Conservation (phyloP, 495 filamentous ascomycete species). For the Daldinia decipiens region DNA sequence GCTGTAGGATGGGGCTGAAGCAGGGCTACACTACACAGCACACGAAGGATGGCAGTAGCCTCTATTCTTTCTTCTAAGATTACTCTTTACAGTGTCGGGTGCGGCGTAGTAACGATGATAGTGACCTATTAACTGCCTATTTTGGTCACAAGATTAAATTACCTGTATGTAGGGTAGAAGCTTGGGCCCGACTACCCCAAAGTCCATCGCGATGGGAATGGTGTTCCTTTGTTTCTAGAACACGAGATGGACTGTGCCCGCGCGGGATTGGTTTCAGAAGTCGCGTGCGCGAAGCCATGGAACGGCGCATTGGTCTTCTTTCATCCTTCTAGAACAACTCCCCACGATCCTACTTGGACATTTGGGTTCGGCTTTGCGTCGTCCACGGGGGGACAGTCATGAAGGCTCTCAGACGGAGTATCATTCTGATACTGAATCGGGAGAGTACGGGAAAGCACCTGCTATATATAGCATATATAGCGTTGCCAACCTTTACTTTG, state of each 20-base stretch:
- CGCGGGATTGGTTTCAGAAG: conserved; percentile 8
- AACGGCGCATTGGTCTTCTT: neutral
- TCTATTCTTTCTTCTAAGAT: neutral
- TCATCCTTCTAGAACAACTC: conserved; percentile 6
- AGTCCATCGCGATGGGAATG: neutral
- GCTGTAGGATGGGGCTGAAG: neutral
- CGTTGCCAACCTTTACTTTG: conserved; percentile 6
- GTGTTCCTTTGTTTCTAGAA: conserved; percentile 2
- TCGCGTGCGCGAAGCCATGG: neutral
- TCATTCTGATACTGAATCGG: conserved; percentile 15
- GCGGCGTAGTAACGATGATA: conserved; percentile 4
- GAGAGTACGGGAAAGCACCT: neutral
- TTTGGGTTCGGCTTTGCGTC: neutral
- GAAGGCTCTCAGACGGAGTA: conserved; percentile 4
- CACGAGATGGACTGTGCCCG: neutral
- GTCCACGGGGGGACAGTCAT: neutral
- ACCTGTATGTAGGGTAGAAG: neutral
- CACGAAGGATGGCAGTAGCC: neutral
- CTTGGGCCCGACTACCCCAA: conserved; percentile 1
- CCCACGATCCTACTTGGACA: conserved; percentile 3
- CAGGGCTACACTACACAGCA: neutral
- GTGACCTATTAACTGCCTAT: neutral
- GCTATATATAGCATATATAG: conserved; percentile 32
- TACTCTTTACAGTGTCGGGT: conserved; percentile 3
- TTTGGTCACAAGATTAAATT: neutral